Base-by-base conservation (phyloP, 345 rosid genomes). In the Chamaenerion angustifolium region DNA sequence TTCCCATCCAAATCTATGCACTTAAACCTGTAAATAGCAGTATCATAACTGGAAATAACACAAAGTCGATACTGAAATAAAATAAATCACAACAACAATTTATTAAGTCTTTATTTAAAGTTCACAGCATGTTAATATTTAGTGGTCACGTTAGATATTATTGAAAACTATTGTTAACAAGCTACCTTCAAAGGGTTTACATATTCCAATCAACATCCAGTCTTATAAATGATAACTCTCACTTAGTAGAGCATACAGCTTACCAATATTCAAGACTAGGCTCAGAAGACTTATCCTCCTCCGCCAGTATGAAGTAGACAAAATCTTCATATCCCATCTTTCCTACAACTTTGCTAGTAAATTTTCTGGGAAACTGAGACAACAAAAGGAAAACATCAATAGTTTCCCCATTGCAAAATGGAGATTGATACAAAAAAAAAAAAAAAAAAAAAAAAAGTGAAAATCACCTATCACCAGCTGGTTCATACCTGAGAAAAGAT, bases 241-340 rank as follows among this genome's bases (percentile, higher is more conserved):
- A 2, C 25, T 25, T 16, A 12, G 42, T 11, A 42, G 11, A 16
- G 49, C 12, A 58, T 11, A 0, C 15, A 23, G 16, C 10, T 25
- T 82, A 88, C 97, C 97, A 88, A 68, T 76, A 85, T 67, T 82
- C 90, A 52, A 89, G 86, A 62, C 95, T 79, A 58, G 83, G 83
- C 55, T 78, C 94, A 19, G 97, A 70, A 64, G 95, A 74, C 62
- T 89, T 89, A 59, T 89, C 94, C 77, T 85, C 97, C 70, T 85
- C 97, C 17, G 95, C 71, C 35, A 89, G 78, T 46, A 89, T 80
- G 69, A 89, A 89, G 73, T 80, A 80, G 6, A 84, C 97, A 57
- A 89, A 89, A 78, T 89, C 97, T 74, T 89, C 95, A 67, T 89
- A 89, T 63, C 80, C 76, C 95, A 89, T 89, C 81, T 77, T 82